These are phyloP conservation scores for Alternaria sp. DNA, from an alignment of 2,329 filamentous ascomycete genomes.

Conservation along the genomic window DNA sequence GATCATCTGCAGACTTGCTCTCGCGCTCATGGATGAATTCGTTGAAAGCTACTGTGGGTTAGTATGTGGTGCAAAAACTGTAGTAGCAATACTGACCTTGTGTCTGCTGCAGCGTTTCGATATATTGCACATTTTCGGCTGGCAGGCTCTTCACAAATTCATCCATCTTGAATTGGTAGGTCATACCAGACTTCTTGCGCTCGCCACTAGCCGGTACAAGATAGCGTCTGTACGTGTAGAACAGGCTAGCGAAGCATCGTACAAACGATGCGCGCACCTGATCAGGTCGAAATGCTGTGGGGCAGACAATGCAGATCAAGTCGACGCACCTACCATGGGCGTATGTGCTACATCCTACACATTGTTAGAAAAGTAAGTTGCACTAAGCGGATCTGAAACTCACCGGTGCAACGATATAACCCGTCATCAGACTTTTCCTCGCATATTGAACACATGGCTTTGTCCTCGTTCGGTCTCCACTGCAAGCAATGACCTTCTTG, in stretches of 20 bases:
- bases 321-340: constrained; percentile 66
- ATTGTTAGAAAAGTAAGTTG: constrained; percentile 27
- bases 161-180: constrained; percentile 71
- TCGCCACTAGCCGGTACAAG: constrained; percentile 65
- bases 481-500: constrained; percentile 84
- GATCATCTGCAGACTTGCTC: constrained; percentile 65
- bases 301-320: constrained; percentile 69
- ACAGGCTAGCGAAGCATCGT: constrained; percentile 70
- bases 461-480: constrained; percentile 65
- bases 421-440: constrained; percentile 77
- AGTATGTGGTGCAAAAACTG: constrained; percentile 6
- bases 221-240: constrained; percentile 73
- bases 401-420: constrained; percentile 72
- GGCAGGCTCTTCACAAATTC: constrained; percentile 70
- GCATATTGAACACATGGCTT: constrained; percentile 73
- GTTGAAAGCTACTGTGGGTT: constrained; percentile 65
- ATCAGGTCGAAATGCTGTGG: constrained; percentile 70
- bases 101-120: constrained; percentile 68
- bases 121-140: constrained; percentile 68
- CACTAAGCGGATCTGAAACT: constrained; percentile 28
- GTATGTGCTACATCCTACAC: constrained; percentile 60
- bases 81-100: constrained; percentile 55
- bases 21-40: constrained; percentile 87
- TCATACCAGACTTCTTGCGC: constrained; percentile 66
- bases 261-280: constrained; percentile 73